A percentile compares a stretch with the other conserved stretches of the same genome.
Evolutionary conservation across 2,329 filamentous ascomycete genomes (phyloP).

Genomic region (Diaporthe sp.): DNA sequence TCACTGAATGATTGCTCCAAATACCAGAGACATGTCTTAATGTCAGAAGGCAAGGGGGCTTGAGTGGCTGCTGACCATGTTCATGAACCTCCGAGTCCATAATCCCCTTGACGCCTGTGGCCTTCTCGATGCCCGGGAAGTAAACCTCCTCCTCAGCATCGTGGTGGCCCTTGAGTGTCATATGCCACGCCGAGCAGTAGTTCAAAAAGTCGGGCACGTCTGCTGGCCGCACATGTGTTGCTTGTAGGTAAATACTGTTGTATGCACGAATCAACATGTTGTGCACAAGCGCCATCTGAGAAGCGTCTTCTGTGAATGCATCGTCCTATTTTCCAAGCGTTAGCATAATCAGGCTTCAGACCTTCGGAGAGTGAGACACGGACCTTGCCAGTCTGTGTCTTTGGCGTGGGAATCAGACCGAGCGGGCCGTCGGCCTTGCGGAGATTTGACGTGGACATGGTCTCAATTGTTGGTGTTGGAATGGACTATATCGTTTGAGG

Average conservation of each 20-base stretch:
- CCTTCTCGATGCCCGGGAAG: slow-evolving; percentile 66
- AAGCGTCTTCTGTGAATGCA: not conserved
- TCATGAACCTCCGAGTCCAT: slow-evolving; percentile 3
- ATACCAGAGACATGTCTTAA: not conserved
- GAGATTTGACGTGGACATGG: not conserved
- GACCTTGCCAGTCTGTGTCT: not conserved
- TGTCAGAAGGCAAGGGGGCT: no score
- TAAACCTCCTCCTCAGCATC: slow-evolving; percentile 69
- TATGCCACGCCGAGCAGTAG: slow-evolving; percentile 69
- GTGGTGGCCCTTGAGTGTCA: slow-evolving; percentile 71
- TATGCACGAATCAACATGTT: slow-evolving; percentile 73
- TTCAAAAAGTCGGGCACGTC: slow-evolving; percentile 69
- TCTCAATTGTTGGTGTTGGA: not conserved
- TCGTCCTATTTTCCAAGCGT: not conserved
- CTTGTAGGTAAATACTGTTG: slow-evolving; percentile 74
- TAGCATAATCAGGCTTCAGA: not conserved
- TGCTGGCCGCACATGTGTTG: slow-evolving; percentile 60
- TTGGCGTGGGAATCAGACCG: not conserved
- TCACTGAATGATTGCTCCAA: not conserved
- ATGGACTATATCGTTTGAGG: not conserved
- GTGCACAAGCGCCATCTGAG: slow-evolving; percentile 71
- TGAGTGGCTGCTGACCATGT: not conserved
- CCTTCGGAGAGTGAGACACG: not conserved
- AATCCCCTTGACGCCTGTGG: not conserved
- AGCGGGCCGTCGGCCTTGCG: not conserved